Evolutionary conservation across 1,139 yeast species (phyloP).

Genomic region (Fermentozyma sake): DNA sequence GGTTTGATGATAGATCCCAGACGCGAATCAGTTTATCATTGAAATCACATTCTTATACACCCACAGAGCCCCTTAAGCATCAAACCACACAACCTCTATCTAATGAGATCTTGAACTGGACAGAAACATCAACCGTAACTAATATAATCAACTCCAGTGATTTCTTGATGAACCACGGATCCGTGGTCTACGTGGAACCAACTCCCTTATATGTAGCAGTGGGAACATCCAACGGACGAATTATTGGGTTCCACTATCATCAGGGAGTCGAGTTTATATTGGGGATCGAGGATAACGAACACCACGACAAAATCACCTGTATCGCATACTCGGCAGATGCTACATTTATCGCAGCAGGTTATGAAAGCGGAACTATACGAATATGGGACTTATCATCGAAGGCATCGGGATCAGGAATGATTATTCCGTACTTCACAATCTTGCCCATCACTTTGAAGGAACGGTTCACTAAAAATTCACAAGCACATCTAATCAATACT

Average conservation of each 20-base stretch:
- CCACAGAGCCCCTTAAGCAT: too few relatives aligned
- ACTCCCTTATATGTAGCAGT: conserved; percentile 49
- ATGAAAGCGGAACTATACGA: conserved; percentile 23
- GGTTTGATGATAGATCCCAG: conserved; percentile 39
- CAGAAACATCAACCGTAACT: conserved; percentile 18
- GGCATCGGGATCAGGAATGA: conserved; percentile 1
- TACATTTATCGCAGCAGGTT: conserved; percentile 31
- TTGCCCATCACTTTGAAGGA: conserved; percentile 25
- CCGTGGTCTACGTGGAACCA: conserved; percentile 42
- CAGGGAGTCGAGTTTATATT: conserved; percentile 47
- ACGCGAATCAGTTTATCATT: conserved; percentile 24
- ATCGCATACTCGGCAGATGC: conserved; percentile 32
- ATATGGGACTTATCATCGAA: conserved; percentile 24
- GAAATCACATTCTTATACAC: conserved; percentile 4
- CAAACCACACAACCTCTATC: too few relatives aligned
- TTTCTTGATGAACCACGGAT: conserved; percentile 40
- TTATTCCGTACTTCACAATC: conserved; percentile 16
- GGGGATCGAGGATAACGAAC: conserved; percentile 15
- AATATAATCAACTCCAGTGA: conserved; percentile 18
- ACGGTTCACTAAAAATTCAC: conserved; percentile 23
- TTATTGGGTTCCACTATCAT: conserved; percentile 60
- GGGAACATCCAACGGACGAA: conserved; percentile 59
- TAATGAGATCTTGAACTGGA: conserved; percentile 21
- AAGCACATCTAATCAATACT: conserved; percentile 51
- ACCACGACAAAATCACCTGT: conserved; percentile 14